Base-by-base conservation (phyloP, 345 rosid genomes). In the Lenwebbia sp. region DNA sequence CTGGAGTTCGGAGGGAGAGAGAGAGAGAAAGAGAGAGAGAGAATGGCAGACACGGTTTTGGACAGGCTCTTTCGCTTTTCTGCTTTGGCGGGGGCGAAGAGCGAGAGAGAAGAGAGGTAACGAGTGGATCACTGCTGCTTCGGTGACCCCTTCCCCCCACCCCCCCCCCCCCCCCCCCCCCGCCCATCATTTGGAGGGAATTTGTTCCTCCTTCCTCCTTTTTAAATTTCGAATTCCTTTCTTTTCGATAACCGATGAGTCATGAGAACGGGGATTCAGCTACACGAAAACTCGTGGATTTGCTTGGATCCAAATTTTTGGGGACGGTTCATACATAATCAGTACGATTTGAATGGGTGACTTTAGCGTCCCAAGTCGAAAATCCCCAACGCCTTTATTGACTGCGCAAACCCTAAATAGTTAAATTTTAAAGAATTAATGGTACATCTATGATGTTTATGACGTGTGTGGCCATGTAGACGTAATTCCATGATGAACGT, bases 121-220 rank as follows among this genome's bases (percentile, higher is more conserved):
- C 51, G 85, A 84, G 84, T 54, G 50, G 62, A 13, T 41, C 33
- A 85, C 74, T 83, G 85, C 54, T 53, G 54, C 54, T 53, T 53
- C 82, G 88, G 51, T 37, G 83, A 40, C 41, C 41, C 41, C 3
- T 4, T 4, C 41, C 41, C 41, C 50, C 47, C 11, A 0, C 50
- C 50, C 11, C 11, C 51, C 82, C 57, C 86, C 82, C 28, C 84
- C 89, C 65, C 88, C 52, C 8, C 25, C 37, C 21, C 22, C 12
- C 90, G 87, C 94, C 92, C 90, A 91, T 92, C 94, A 92, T 92
- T 92, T 93, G 94, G 94, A 93, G 95, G 95, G 96, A 93, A 95
- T 92, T 90, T 91, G 93, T 93, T 90, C 93, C 76, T 82, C 82
- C 87, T 40, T 25, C n/a, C 51, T 65, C 83, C 81, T 7, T 37